Percentiles rank a stretch among this genome's conserved stretches.
phyloP scores from a whole-genome alignment of 2,329 filamentous ascomycete species.

The Verticillium zaregamsianum region DNA sequence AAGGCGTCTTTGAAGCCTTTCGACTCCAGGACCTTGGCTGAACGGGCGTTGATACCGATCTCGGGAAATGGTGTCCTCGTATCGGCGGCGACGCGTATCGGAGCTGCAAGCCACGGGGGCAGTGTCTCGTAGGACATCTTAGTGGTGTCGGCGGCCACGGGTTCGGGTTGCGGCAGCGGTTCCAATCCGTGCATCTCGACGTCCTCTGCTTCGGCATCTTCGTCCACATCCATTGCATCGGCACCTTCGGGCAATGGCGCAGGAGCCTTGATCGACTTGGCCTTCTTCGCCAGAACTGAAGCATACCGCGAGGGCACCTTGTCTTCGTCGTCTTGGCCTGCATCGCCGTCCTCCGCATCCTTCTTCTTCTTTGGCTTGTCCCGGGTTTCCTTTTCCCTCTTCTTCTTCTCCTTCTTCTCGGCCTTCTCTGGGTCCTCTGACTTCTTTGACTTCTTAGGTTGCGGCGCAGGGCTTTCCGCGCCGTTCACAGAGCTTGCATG shows the following conservation, averaged over 20 bases:
- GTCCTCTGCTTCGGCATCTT: slow-evolving; percentile 22
- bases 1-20: slow-evolving; percentile 69
- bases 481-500: slow-evolving; percentile 25
- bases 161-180: slow-evolving; percentile 75
- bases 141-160: slow-evolving; percentile 50
- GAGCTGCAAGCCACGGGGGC: slow-evolving; percentile 75
- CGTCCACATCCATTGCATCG: slow-evolving; percentile 24
- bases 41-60: slow-evolving; percentile 58
- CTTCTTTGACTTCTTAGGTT: slow-evolving; percentile 30
- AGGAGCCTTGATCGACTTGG: slow-evolving; percentile 49
- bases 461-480: slow-evolving; percentile 21
- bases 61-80: slow-evolving; percentile 56
- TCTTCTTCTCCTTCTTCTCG: slow-evolving; percentile 30
- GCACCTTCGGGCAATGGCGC: slow-evolving; percentile 32
- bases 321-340: slow-evolving; percentile 17
- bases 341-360: slow-evolving; percentile 17
- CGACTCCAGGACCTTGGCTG: slow-evolving; percentile 58
- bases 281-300: slow-evolving; percentile 49
- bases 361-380: slow-evolving; percentile 17
- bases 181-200: slow-evolving; percentile 65
- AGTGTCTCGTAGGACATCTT: slow-evolving; percentile 72
- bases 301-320: slow-evolving; percentile 36
- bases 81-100: slow-evolving; percentile 62
- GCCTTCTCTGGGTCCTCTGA: slow-evolving; percentile 10
- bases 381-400: slow-evolving; percentile 22